Base-by-base conservation (phyloP, 495 filamentous ascomycete genomes). In the Aspergillus taichungensis region DNA sequence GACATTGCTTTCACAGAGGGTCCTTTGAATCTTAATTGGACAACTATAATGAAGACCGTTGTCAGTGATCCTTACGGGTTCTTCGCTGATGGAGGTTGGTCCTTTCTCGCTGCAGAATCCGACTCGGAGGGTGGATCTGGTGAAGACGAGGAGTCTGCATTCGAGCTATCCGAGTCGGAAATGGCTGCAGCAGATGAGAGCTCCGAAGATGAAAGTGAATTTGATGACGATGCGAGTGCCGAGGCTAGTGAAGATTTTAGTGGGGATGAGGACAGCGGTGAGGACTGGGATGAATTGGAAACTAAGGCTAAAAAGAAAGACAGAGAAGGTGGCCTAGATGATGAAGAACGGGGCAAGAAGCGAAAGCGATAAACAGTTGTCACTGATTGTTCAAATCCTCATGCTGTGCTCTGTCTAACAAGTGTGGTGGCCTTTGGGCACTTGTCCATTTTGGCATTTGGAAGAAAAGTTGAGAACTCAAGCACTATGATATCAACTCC, bases 31-130 rank as follows among this genome's bases (percentile, higher is more conserved):
- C 72, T 99, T 47, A 96, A 97, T 69, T 99, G 94, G 94, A 81
- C 84, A 6, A 94, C 88, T 13, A 99, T 99, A 60, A 99, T 99
- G 90, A 99, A 99, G 73, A 99, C 94, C 0, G 89, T 99, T 12
- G 87, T 83, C 30, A 80, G 84, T 34, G 86, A 99, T 61, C 87
- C 94, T 6, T 90, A 97, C 55, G 78, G 82, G 45, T 99, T 99
- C 78, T 99, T 95, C 62, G 75, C 72, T 28, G 90, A 97, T 56
- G 94, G 94, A 27, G 94, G 94, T 18, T 99, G 94, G 94, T 83
- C 80, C 10, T 96, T 97, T 79, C 62, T 99, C 43, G 77, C 80
- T 29, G 84, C 83, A 43, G 91, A 96, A 34, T 87, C 82, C 1
- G 94, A 97, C 53, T 86, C 84, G 4, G 89, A 95, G 38, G 89